These are phyloP conservation scores for Dioscorea cayenensis DNA, from an alignment of 116 monocot species.

Conservation along the genomic window DNA sequence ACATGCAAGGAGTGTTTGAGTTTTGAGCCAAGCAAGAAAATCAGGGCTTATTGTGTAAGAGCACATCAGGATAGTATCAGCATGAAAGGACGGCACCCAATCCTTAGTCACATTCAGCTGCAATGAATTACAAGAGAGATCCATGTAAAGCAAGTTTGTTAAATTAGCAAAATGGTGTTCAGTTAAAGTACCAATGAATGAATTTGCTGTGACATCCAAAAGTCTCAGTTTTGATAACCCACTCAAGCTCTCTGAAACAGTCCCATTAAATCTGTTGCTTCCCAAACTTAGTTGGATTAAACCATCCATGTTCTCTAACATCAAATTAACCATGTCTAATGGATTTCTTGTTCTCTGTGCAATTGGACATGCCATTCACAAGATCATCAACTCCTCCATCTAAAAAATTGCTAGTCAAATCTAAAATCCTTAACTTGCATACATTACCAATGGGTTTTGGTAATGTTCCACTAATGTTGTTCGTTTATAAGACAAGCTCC, in stretches of 20 bases:
- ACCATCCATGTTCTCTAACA: no score
- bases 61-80: background rate
- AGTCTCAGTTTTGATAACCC: background rate
- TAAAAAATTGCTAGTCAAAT: no score
- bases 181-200: background rate
- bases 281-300: background rate
- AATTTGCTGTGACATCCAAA: background rate
- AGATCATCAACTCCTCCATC: no score
- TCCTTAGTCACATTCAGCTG: background rate
- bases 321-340: no score
- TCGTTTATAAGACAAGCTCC: no score
- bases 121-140: background rate
- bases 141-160: background rate
- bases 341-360: background rate
- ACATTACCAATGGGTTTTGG: no score
- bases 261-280: background rate
- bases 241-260: background rate
- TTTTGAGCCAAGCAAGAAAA: background rate
- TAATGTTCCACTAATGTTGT: no score
- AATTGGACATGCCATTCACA: background rate
- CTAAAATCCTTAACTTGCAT: no score
- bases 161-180: slow-evolving; percentile 1
- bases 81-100: background rate
- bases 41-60: background rate
- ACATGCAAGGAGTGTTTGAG: background rate